Evolutionary conservation across 148 eudicot genomes (phyloP).

Genomic region (Silene conica): DNA sequence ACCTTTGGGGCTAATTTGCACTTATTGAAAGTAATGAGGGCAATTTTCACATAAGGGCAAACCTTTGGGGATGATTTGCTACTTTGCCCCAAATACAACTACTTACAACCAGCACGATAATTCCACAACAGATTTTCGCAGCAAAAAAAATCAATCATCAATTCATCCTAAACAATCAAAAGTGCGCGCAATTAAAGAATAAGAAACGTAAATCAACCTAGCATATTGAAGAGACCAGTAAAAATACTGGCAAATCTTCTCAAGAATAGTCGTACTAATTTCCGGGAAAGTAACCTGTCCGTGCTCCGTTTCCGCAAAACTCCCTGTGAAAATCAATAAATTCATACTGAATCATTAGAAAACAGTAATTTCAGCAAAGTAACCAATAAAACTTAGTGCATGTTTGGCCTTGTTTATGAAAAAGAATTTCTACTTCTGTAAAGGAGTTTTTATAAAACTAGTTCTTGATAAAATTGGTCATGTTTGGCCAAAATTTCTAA

Average conservation of each 20-base stretch:
- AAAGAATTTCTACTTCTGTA: too few relatives aligned
- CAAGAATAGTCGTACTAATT: conserved; percentile 83
- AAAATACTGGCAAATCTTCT: conserved; percentile 97
- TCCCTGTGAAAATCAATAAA: conserved; percentile 30
- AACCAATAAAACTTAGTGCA: background rate
- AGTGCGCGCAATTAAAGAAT: background rate
- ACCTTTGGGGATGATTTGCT: too few relatives aligned
- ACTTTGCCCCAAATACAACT: too few relatives aligned
- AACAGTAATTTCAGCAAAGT: background rate
- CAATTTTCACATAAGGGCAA: too few relatives aligned
- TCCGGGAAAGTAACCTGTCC: conserved; percentile 85
- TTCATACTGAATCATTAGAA: background rate
- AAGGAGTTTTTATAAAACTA: too few relatives aligned
- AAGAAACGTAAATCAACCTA: conserved; percentile 35
- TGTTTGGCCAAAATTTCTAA: too few relatives aligned
- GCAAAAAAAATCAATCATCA: background rate
- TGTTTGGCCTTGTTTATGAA: too few relatives aligned
- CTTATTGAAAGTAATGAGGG: too few relatives aligned
- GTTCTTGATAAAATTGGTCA: too few relatives aligned
- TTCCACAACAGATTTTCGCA: background rate
- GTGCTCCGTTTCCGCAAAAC: conserved; percentile 74
- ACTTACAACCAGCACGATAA: background rate
- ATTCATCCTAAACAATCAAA: background rate
- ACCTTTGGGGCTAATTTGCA: too few relatives aligned
- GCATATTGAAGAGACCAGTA: conserved; percentile 98